Evolutionary conservation across 1,139 yeast species (phyloP).

Genomic region (Candida neerlandica): DNA sequence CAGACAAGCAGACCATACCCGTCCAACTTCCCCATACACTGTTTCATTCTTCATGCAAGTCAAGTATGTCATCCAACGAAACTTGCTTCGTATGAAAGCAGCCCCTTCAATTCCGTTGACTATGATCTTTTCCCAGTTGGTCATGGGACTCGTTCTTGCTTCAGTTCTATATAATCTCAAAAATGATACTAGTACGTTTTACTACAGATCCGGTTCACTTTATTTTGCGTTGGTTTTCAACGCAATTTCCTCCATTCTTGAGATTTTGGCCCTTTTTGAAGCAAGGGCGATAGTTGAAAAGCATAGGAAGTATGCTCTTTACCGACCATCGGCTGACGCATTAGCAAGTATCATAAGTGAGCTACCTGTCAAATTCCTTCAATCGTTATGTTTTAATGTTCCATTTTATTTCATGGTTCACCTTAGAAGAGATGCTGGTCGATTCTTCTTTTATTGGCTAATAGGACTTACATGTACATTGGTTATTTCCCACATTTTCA

Average conservation of each 20-base stretch:
- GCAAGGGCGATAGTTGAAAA: conserved; percentile 61
- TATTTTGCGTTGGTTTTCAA: conserved; percentile 56
- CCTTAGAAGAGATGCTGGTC: conserved; percentile 57
- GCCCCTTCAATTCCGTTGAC: conserved; percentile 31
- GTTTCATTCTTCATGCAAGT: conserved; percentile 37
- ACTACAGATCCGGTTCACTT: conserved; percentile 55
- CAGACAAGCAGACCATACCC: conserved; percentile 27
- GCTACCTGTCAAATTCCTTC: conserved; percentile 53
- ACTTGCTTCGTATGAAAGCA: conserved; percentile 27
- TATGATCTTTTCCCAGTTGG: conserved; percentile 26
- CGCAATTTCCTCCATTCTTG: conserved; percentile 58
- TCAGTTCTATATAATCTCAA: conserved; percentile 55
- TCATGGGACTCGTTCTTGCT: conserved; percentile 37
- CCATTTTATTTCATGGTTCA: conserved; percentile 59
- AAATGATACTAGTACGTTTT: too few relatives aligned
- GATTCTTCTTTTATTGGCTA: conserved; percentile 57
- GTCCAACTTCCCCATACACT: conserved; percentile 30
- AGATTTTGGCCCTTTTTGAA: conserved; percentile 56
- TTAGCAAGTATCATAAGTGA: conserved; percentile 58
- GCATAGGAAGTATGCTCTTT: conserved; percentile 62
- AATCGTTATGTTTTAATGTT: conserved; percentile 46
- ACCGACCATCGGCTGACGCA: conserved; percentile 67
- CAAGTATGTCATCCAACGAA: conserved; percentile 27
- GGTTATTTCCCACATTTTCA: conserved; percentile 58
- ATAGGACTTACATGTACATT: conserved; percentile 44